These are phyloP conservation scores for Microsporum canis DNA, from an alignment of 2,329 filamentous ascomycete species.

Conservation along the genomic window DNA sequence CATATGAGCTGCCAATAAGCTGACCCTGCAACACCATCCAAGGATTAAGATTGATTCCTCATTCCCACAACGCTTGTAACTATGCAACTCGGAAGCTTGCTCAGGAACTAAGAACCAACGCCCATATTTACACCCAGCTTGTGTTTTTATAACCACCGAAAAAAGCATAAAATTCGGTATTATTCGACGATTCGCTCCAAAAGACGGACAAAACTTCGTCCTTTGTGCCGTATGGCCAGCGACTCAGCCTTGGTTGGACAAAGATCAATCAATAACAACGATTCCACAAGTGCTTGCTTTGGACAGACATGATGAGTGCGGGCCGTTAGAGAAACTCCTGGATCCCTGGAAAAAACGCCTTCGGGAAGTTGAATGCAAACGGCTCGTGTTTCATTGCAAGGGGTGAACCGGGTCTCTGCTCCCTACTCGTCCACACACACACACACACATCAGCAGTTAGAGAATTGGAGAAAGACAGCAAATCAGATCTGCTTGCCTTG, in stretches of 20 bases:
- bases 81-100: neutral
- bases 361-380: neutral
- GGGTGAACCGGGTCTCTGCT: neutral
- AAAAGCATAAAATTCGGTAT: neutral
- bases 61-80: neutral
- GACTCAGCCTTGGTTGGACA: neutral
- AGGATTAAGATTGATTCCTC: neutral
- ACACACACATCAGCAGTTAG: neutral
- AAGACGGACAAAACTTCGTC: neutral
- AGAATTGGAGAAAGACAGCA: neutral
- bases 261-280: neutral
- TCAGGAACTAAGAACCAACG: neutral
- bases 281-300: neutral
- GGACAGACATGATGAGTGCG: neutral
- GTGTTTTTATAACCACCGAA: neutral
- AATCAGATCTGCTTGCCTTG: neutral
- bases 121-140: neutral
- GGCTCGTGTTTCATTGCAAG: conserved; percentile 4
- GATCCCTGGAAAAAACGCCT: neutral
- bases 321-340: neutral
- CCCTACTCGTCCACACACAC: neutral
- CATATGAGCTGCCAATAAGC: neutral
- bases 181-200: neutral
- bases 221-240: neutral
- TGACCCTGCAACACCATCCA: neutral